Evolutionary conservation across 225 moss, liverwort and hornwort genomes (phyloP).

Genomic region (Polytrichum formosum): DNA sequence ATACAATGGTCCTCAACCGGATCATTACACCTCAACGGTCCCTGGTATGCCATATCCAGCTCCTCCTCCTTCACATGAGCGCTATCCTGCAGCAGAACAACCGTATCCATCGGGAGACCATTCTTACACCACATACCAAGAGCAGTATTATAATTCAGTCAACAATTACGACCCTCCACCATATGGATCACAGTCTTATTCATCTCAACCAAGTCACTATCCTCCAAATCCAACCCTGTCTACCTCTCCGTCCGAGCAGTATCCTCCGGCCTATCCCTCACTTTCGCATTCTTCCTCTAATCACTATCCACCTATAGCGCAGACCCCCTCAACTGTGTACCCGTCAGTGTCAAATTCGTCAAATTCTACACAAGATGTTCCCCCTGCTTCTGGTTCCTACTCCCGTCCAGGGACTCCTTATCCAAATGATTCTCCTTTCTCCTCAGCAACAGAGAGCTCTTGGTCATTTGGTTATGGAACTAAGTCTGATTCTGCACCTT

Average conservation of each 20-base stretch:
- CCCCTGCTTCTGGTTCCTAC: constrained; percentile 2
- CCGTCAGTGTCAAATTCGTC: constrained; percentile 23
- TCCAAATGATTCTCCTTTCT: neutral
- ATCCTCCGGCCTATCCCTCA: constrained; percentile 21
- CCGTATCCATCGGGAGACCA: constrained; percentile 9
- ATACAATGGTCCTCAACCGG: constrained; percentile 50
- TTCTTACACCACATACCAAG: constrained; percentile 13
- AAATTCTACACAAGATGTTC: constrained; percentile 17
- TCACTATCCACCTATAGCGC: constrained; percentile 26
- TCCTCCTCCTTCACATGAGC: constrained; percentile 12
- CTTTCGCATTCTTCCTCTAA: constrained; percentile 22
- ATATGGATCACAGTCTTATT: constrained; percentile 26
- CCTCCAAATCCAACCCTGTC: constrained; percentile 19
- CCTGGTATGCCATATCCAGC: constrained; percentile 46
- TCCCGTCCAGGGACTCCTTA: neutral
- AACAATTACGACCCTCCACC: constrained; percentile 11
- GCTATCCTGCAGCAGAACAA: neutral
- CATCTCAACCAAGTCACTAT: constrained; percentile 17
- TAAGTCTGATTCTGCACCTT: constrained; percentile 3
- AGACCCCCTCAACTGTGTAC: constrained; percentile 11
- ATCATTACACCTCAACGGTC: constrained; percentile 33
- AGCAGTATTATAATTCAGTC: constrained; percentile 9
- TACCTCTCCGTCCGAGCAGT: constrained; percentile 7
- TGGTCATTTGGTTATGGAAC: constrained; percentile 36
- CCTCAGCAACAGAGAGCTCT: constrained; percentile 13